phyloP scores from a whole-genome alignment of 345 rosid species.

The Hibiscus syriacus region DNA sequence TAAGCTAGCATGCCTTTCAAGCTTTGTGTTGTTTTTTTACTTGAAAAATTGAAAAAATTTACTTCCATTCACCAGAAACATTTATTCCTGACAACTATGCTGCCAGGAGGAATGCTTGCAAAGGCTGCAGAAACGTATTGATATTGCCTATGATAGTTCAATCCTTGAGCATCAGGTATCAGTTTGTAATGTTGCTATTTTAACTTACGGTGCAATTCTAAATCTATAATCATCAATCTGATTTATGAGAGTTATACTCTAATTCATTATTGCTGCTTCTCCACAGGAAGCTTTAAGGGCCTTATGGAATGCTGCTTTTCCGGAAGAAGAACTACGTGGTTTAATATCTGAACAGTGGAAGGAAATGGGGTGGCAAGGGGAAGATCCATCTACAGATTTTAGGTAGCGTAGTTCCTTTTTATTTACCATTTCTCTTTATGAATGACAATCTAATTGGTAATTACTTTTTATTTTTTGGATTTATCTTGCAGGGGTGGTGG shows the following conservation, averaged over 20 bases:
- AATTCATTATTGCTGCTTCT: conserved; percentile 18
- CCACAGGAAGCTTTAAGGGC: conserved; percentile 77
- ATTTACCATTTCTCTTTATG: not conserved
- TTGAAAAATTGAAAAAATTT: not conserved
- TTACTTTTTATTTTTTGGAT: conserved; percentile 9
- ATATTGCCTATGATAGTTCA: conserved; percentile 82
- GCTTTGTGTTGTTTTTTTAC: not conserved
- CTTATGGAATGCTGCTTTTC: conserved; percentile 85
- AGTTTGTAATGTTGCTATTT: conserved; percentile 1
- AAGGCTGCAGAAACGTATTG: conserved; percentile 78
- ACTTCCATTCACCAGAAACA: not conserved
- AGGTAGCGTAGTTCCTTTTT: conserved; percentile 34
- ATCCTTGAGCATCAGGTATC: conserved; percentile 71
- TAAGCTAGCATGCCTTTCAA: not conserved
- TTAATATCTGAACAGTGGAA: conserved; percentile 98
- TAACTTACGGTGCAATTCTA: not conserved
- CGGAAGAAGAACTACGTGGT: conserved; percentile 77
- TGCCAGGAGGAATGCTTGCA: conserved; percentile 85
- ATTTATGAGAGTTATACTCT: not conserved
- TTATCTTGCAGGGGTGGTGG: conserved; percentile 88
- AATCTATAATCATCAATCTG: not conserved
- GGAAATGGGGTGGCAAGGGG: conserved; percentile 99
- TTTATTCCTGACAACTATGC: conserved; percentile 7
- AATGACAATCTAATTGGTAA: not conserved
- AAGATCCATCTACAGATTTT: conserved; percentile 99